These are phyloP conservation scores for Xylaria sp. DNA, from an alignment of 2,329 filamentous ascomycete genomes.

Conservation along the genomic window DNA sequence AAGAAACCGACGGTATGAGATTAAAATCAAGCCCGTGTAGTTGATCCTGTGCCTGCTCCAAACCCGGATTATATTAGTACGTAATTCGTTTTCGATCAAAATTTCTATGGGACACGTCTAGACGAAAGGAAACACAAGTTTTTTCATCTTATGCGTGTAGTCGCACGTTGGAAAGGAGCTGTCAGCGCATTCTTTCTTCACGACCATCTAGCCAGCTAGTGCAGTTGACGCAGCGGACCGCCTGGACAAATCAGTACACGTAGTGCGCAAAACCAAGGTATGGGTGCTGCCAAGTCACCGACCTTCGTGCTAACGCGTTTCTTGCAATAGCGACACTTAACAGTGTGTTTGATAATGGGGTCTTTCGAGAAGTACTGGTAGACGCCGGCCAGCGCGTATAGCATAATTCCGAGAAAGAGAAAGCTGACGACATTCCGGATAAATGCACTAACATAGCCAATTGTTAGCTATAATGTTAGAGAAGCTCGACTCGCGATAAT, in stretches of 20 bases:
- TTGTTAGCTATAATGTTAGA: background rate
- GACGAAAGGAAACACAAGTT: background rate
- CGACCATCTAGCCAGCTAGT: conserved; percentile 68
- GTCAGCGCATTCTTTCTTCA: conserved; percentile 55
- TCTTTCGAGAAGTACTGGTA: conserved; percentile 72
- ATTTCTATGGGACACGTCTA: background rate
- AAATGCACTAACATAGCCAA: conserved; percentile 62
- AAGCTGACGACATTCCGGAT: conserved; percentile 74
- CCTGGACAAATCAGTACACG: conserved; percentile 48
- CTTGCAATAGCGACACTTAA: conserved; percentile 75
- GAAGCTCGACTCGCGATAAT: background rate
- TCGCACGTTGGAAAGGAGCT: background rate
- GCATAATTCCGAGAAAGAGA: conserved; percentile 69
- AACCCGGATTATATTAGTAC: background rate
- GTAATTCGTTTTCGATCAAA: background rate
- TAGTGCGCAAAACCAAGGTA: background rate
- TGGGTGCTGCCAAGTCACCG: conserved; percentile 13
- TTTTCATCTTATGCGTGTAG: background rate
- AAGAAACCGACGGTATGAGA: conserved; percentile 9
- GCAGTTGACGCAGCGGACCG: conserved; percentile 64
- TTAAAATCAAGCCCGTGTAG: conserved; percentile 13
- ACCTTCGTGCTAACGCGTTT: conserved; percentile 47
- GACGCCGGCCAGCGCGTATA: conserved; percentile 71
- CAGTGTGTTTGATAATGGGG: conserved; percentile 75
- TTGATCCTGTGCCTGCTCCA: conserved; percentile 12